Base-by-base conservation (phyloP, 75 land plant genomes). In the Cupressus sempervirens region DNA sequence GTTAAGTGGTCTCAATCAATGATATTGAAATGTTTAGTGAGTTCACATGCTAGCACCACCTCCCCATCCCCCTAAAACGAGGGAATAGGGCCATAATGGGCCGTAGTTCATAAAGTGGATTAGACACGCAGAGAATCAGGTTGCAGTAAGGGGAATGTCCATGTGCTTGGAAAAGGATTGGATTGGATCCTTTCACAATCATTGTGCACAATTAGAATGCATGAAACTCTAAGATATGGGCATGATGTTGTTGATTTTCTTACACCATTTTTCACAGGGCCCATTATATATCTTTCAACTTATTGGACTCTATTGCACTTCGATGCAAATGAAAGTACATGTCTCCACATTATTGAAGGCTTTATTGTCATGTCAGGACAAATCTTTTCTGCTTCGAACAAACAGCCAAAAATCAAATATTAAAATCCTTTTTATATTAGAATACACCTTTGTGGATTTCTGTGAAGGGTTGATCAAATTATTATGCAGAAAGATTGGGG, bases 101-200 rank as follows among this genome's bases (percentile, higher is more conserved):
- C 26, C 20, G 23, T 62, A 23, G 3, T 65, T 0, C 52, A 50
- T 50, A 50, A 50, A 65, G 68, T 30, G 11, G 35, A 30, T 70
- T 10, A 12, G 74, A 32, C 35, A 15, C 2, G 3, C 7, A 23
- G 13, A 45, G 45, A 79, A 9, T 43, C 26, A 45, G 50, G 81
- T 76, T 76, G 4, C 29, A 65, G 14, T n/a, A 65, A 20, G 52
- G 52, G 52, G 52, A 50, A 50, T 50, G 52, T 50, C 14, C 52
- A 50, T 50, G 14, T 50, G 52, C 14, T 50, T 0, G 36, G 35
- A 32, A 8, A 32, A 29, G 15, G 34, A 32, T 30, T 11, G 34
- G 74, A 70, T 36, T 45, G 13, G 30, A 50, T 43, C 81, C 81
- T 79, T 18, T 79, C 81, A 26, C 50, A 77, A 77, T 77, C 81